A percentile compares a stretch with the other conserved stretches of the same genome.
phyloP scores from a whole-genome alignment of 2,329 filamentous ascomycete species.

The Zarea fungicola region DNA sequence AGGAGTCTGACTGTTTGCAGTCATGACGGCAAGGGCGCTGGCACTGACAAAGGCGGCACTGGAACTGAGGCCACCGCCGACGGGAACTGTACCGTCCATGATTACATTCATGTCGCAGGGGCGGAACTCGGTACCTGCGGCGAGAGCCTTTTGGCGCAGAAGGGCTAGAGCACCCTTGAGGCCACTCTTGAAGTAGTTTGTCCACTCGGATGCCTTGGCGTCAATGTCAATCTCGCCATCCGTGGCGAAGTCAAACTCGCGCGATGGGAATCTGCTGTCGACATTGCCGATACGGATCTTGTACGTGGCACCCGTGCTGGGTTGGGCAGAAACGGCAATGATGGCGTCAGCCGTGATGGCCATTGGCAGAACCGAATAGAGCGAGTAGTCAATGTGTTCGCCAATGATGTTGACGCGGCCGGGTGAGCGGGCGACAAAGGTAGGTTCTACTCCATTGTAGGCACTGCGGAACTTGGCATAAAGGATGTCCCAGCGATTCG shows the following conservation, averaged over 20 bases:
- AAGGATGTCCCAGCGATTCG: conserved; percentile 69
- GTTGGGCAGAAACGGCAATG: conserved; percentile 65
- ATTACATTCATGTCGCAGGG: conserved; percentile 77
- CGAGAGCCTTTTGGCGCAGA: conserved; percentile 60
- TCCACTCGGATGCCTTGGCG: conserved; percentile 82
- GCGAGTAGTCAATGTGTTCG: conserved; percentile 97
- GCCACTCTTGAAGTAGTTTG: conserved; percentile 97
- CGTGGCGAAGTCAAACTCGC: conserved; percentile 66
- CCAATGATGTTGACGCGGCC: conserved; percentile 97
- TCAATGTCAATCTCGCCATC: conserved; percentile 71
- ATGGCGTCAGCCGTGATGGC: conserved; percentile 89
- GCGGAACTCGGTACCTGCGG: conserved; percentile 45
- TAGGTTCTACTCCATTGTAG: conserved; percentile 62
- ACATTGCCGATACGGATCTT: conserved; percentile 77
- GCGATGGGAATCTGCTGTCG: conserved; percentile 68
- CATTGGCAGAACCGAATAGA: conserved; percentile 94
- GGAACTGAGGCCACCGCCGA: conserved; percentile 86
- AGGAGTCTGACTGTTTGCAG: conserved; percentile 70
- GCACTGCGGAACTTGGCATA: conserved; percentile 63
- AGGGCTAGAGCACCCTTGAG: conserved; percentile 75
- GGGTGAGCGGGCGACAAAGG: conserved; percentile 84
- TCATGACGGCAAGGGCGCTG: conserved; percentile 80
- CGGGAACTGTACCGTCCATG: conserved; percentile 86
- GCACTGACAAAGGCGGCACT: conserved; percentile 92
- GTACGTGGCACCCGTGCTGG: conserved; percentile 48